Base-by-base conservation (phyloP, 495 filamentous ascomycete genomes). In the Barbatosphaeria neglecta region DNA sequence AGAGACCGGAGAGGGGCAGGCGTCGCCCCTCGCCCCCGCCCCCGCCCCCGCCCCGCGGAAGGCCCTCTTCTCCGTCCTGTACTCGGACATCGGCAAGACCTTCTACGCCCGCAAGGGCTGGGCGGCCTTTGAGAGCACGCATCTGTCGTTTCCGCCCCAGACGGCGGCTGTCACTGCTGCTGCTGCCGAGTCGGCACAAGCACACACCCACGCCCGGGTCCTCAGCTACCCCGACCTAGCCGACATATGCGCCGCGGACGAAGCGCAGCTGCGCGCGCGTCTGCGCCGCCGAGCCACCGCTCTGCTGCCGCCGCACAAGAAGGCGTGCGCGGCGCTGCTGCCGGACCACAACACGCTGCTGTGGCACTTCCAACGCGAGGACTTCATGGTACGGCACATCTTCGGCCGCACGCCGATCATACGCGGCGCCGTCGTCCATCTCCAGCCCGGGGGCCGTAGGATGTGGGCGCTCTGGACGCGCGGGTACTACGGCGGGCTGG, bases 61-160 rank as follows among this genome's bases (percentile, higher is more conserved):
- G 19, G 61, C 63, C 13, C 48, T 78, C 17, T 88, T 86, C 57
- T 83, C 82, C 8, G 77, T 90, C 20, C 64, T 98, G 25, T 98
- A 83, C 64, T 96, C 90, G 9, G 92, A 98, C 62, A 95, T 98
- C 55, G 92, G 92, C 4, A 95, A 93, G 70, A 63, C 63, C n/a
- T 96, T 93, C 63, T 98, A 96, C 62, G 76, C 87, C 7, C 74
- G 72, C 43, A 75, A 77, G 50, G 92, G 89, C 22, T 98, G 92
- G 92, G 64, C 75, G 44, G 73, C 83, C 0, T 90, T 81, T 53
- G 64, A 66, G 8, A 88, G 83, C 23, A 67, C 73, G 15, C 90
- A 95, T 50, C 74, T 90, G 44, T 61, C 73, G 22, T 75, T 93
- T 37, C 62, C 73, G 16, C 70, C 60, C 0, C 38, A 47, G 1